Base-by-base conservation (phyloP, 257 asterid species). In the Eustoma russellianum region DNA sequence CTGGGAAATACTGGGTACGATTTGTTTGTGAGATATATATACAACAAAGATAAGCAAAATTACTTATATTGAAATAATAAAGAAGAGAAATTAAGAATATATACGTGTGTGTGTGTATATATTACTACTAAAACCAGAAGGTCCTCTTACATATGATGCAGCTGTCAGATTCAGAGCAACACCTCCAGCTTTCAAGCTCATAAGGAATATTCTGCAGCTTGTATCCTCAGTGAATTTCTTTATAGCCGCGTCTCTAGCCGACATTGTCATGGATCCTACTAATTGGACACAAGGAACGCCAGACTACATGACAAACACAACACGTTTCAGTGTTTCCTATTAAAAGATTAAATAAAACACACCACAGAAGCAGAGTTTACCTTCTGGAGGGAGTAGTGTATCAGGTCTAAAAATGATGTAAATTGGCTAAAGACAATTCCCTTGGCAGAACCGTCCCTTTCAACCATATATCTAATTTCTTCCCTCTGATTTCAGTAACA, bases 131-230 rank as follows among this genome's bases (percentile, higher is more conserved):
- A n/a, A n/a, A 24, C 3, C 30, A 24, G 3, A 24, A 24, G 30
- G 30, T 24, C 30, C 30, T 4, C 80, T 67, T 72, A 91, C 98
- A 75, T 91, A 86, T 35, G 98, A 91, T 60, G 98, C 98, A 45
- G 77, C 96, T 4, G 98, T 91, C 62, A 91, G 98, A 68, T 91
- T 91, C 74, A 91, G 85, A 48, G 98, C 98, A 51, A 91, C 95
- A 44, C 98, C 98, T 56, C 96, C 98, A 7, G 98, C 98, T 74
- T 91, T 91, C 69, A 91, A 76, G 78, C 98, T 84, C 94, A 91
- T 79, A 14, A 91, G 80, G 50, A 91, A 91, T 41, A 91, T 79
- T 79, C 92, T 82, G 86, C 96, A 91, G 56, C 67, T 59, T 53
- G 96, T 78, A 64, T 91, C 98, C 46, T 77, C 80, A 0, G 82